A percentile compares a stretch with the other conserved stretches of the same genome.
phyloP scores from a whole-genome alignment of 177 flowering plant genomes.

The Vitis hybrid region DNA sequence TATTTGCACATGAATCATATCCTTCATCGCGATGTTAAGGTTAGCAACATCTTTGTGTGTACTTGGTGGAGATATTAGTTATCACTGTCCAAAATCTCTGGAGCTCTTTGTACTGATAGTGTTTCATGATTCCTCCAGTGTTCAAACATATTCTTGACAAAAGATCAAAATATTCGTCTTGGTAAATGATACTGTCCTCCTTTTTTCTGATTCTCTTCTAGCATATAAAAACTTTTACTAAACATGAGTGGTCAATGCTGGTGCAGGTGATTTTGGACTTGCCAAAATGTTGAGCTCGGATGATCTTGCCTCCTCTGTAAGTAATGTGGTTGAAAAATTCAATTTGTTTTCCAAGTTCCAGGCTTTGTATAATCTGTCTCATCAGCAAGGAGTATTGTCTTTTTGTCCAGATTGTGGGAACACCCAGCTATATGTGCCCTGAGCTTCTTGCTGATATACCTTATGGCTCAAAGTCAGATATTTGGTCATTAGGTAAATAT shows the following conservation, averaged over 20 bases:
- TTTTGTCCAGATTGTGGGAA: conserved; percentile 79
- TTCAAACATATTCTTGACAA: conserved; percentile 94
- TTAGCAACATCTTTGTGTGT: conserved; percentile 25
- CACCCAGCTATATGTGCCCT: conserved; percentile 99
- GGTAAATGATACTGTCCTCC: conserved; percentile 40
- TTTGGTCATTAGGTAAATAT: conserved; percentile 88
- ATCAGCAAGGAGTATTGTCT: neutral
- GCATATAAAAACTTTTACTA: neutral
- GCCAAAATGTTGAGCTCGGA: conserved; percentile 89
- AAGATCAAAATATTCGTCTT: conserved; percentile 84
- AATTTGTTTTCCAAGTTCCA: neutral
- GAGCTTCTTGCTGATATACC: conserved; percentile 99
- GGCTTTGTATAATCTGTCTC: conserved; percentile 13
- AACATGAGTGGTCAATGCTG: neutral
- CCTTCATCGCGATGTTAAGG: conserved; percentile 99
- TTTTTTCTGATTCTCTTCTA: neutral
- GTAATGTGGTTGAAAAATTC: conserved; percentile 22
- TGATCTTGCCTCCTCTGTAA: conserved; percentile 96
- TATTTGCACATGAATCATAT: conserved; percentile 89
- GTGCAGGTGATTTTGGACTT: conserved; percentile 93
- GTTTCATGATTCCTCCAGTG: conserved; percentile 58
- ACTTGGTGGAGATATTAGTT: neutral
- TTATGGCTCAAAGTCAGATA: conserved; percentile 97
- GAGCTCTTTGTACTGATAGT: conserved; percentile 22
- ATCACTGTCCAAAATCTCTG: conserved; percentile 6